A percentile compares a stretch with the other conserved stretches of the same genome.
These are phyloP conservation scores for Paragyromitra xinjiangensis DNA, from an alignment of 495 filamentous ascomycete genomes.

Conservation along the genomic window DNA sequence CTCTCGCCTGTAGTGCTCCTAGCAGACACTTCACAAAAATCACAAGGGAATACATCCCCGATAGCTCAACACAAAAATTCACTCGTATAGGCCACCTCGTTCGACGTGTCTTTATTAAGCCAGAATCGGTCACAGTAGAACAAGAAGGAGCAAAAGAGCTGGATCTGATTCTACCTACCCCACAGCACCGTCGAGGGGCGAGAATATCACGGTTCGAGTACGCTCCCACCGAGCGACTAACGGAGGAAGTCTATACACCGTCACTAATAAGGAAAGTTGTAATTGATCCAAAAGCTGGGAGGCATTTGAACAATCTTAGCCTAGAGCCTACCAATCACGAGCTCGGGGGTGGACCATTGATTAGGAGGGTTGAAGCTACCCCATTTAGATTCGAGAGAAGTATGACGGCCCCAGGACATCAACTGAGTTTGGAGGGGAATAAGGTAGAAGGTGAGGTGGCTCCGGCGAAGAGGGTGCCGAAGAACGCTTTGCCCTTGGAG, in stretches of 20 bases:
- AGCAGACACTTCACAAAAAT: not conserved
- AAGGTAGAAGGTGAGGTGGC: not conserved
- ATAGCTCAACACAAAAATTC: not conserved
- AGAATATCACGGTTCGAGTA: not conserved
- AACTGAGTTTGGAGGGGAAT: not conserved
- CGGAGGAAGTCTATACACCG: not conserved
- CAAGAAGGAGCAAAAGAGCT: not conserved
- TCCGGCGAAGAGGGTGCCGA: not conserved
- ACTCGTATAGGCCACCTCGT: not conserved
- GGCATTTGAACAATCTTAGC: not conserved
- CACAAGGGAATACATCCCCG: not conserved
- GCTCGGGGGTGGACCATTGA: not conserved
- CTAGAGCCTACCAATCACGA: not conserved
- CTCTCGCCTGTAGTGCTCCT: not conserved
- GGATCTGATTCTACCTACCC: not conserved
- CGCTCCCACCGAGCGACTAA: not conserved
- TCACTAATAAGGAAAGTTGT: not conserved
- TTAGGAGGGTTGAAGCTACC: not conserved
- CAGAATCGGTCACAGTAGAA: not conserved
- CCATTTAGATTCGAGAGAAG: not conserved
- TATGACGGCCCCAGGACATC: conserved; percentile 22
- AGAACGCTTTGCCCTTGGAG: conserved; percentile 18
- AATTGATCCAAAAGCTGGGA: no score
- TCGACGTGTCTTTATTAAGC: not conserved
- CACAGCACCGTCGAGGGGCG: not conserved